phyloP scores from a whole-genome alignment of 2,329 filamentous ascomycete genomes.

The Hypomyces rosellus region DNA sequence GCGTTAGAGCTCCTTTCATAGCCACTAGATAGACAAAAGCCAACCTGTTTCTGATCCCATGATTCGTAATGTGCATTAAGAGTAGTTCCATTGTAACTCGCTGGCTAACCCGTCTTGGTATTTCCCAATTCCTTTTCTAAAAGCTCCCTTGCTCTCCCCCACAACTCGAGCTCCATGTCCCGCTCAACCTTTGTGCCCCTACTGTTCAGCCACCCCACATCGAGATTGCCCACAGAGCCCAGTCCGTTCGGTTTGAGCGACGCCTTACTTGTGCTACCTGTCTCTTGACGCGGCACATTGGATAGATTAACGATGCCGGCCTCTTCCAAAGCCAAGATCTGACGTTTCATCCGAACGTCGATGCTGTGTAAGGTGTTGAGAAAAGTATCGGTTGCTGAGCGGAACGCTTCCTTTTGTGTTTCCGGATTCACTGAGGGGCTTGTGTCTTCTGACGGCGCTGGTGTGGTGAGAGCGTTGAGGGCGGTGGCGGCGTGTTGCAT shows the following conservation, averaged over 20 bases:
- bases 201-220: slow-evolving; percentile 87
- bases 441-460: slow-evolving; percentile 14
- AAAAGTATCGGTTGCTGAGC: slow-evolving; percentile 58
- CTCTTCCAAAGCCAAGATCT: slow-evolving; percentile 73
- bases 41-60: too few relatives aligned
- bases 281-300: slow-evolving; percentile 27
- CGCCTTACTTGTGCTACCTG: slow-evolving; percentile 31
- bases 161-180: slow-evolving; percentile 77
- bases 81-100: too few relatives aligned
- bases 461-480: slow-evolving; percentile 39
- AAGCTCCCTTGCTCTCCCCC: slow-evolving; percentile 42
- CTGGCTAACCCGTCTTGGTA: slow-evolving; percentile 4
- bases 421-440: slow-evolving; percentile 33
- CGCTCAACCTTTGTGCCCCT: slow-evolving; percentile 73
- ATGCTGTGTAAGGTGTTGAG: slow-evolving; percentile 67
- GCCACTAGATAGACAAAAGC: too few relatives aligned
- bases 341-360: slow-evolving; percentile 61
- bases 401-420: slow-evolving; percentile 50
- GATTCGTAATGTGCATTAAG: too few relatives aligned
- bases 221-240: slow-evolving; percentile 56
- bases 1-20: too few relatives aligned
- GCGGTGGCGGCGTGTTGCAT: slow-evolving; percentile 40
- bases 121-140: slow-evolving; percentile 27
- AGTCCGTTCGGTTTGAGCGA: slow-evolving; percentile 49
- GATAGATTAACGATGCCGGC: slow-evolving; percentile 61